Conservation (phyloP, 139 green algal species). For the Astrephomene gubernaculifera region DNA sequence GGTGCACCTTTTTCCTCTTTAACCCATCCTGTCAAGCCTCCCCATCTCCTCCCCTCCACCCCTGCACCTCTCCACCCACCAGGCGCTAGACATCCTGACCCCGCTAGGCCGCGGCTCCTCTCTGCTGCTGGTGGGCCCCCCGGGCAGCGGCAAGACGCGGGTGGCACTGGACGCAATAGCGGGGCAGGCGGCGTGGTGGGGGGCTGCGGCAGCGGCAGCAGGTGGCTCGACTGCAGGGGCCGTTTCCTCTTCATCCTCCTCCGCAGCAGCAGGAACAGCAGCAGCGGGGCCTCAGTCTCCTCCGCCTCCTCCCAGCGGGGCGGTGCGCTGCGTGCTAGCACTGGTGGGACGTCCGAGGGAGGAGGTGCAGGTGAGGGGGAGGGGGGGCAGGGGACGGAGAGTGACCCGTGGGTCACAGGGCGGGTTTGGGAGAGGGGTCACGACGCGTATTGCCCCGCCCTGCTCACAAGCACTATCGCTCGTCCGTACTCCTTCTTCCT, state of each 20-base stretch:
- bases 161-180: constrained; percentile 72
- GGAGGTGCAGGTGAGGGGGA: constrained; percentile 47
- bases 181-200: not conserved
- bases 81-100: constrained; percentile 87
- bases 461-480: too few species aligned
- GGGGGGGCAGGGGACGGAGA: not conserved
- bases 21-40: too few species aligned
- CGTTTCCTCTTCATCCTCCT: not conserved
- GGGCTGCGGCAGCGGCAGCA: not conserved
- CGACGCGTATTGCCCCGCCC: too few species aligned
- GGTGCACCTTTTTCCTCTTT: too few species aligned
- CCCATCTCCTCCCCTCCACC: not conserved
- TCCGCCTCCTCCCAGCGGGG: not conserved
- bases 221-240: too few species aligned
- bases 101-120: constrained; percentile 85
- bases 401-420: not conserved
- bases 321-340: constrained; percentile 36
- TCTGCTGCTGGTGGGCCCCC: constrained; percentile 77
- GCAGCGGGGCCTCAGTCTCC: not conserved
- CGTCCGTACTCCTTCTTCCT: too few species aligned
- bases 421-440: too few species aligned
- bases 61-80: not conserved
- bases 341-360: constrained; percentile 42
- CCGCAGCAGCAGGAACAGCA: not conserved
- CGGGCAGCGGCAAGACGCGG: constrained; percentile 69